Evolutionary conservation across 306 rosid species (phyloP).

Genomic region (Parietaria judaica): DNA sequence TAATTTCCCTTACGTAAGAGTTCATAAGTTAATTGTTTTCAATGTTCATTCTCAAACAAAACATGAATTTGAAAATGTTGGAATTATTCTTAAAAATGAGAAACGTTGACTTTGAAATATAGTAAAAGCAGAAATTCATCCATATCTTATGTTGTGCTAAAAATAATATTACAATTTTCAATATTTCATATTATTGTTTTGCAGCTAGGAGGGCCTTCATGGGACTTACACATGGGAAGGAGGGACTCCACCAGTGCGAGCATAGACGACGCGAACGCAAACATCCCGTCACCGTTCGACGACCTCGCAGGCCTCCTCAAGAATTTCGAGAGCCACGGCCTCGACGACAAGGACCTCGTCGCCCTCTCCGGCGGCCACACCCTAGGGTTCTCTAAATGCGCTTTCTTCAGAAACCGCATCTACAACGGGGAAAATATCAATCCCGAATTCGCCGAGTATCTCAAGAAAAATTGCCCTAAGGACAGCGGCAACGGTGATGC

Average conservation of each 20-base stretch:
- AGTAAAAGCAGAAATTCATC: too few species aligned
- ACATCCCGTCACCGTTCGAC: slow-evolving; percentile 29
- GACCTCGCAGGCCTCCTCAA: slow-evolving; percentile 20
- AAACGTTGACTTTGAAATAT: too few species aligned
- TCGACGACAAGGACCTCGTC: slow-evolving; percentile 35
- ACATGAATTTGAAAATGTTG: too few species aligned
- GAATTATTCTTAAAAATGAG: too few species aligned
- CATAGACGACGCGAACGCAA: slow-evolving; percentile 14
- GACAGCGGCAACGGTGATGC: slow-evolving; percentile 34
- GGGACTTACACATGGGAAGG: slow-evolving; percentile 40
- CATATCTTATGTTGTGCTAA: too few species aligned
- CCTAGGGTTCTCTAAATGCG: slow-evolving; percentile 30
- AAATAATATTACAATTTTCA: too few species aligned
- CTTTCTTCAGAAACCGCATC: slow-evolving; percentile 10
- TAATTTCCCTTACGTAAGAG: too few species aligned
- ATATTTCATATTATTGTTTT: not conserved
- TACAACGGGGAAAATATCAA: slow-evolving; percentile 32
- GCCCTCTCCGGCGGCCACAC: slow-evolving; percentile 39
- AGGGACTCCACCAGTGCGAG: slow-evolving; percentile 47
- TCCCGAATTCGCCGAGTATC: slow-evolving; percentile 14
- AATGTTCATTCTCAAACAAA: too few species aligned
- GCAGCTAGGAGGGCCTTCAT: slow-evolving; percentile 47
- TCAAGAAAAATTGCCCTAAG: slow-evolving; percentile 25
- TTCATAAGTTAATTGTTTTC: too few species aligned
- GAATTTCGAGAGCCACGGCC: slow-evolving; percentile 33